Conservation (phyloP, 1,139 yeast species). For the Taiozyma sp. region DNA sequence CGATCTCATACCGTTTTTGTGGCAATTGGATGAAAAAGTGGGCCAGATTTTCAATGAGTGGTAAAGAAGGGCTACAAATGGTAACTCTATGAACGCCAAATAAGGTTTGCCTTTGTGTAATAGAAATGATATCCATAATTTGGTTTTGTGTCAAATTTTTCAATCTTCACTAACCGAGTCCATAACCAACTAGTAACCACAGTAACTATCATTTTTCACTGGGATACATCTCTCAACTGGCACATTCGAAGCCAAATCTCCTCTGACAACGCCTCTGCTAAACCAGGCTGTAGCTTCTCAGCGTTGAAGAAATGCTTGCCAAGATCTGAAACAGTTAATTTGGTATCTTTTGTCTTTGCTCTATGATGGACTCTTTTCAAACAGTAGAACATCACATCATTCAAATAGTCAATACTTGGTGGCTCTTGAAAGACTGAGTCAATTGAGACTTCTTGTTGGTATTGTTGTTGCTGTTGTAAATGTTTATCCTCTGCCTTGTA, state of each 20-base stretch:
- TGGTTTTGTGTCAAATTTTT: not conserved
- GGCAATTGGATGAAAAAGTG: not conserved
- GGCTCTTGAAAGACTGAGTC: not conserved
- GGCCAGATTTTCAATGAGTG: too few relatives aligned
- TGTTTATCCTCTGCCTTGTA: not conserved
- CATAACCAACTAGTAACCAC: not conserved
- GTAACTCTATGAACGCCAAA: not conserved
- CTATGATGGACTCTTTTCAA: constrained; percentile 43
- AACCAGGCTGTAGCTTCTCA: constrained; percentile 56
- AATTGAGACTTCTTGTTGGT: not conserved
- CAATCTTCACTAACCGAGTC: not conserved
- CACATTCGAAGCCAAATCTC: constrained; percentile 40
- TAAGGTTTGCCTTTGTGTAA: not conserved
- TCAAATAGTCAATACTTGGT: constrained; percentile 28
- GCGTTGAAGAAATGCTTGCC: constrained; percentile 34
- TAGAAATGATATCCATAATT: not conserved
- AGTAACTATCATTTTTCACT: not conserved
- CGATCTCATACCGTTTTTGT: not conserved
- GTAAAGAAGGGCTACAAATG: not conserved
- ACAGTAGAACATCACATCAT: constrained; percentile 34
- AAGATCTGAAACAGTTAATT: constrained; percentile 37
- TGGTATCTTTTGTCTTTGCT: constrained; percentile 45
- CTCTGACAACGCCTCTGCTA: constrained; percentile 60
- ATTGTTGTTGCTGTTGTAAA: not conserved
- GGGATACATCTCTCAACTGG: constrained; percentile 7